These are phyloP conservation scores for Pythium myriotylum DNA, from an alignment of 352 stramenopile genomes.

Conservation along the genomic window DNA sequence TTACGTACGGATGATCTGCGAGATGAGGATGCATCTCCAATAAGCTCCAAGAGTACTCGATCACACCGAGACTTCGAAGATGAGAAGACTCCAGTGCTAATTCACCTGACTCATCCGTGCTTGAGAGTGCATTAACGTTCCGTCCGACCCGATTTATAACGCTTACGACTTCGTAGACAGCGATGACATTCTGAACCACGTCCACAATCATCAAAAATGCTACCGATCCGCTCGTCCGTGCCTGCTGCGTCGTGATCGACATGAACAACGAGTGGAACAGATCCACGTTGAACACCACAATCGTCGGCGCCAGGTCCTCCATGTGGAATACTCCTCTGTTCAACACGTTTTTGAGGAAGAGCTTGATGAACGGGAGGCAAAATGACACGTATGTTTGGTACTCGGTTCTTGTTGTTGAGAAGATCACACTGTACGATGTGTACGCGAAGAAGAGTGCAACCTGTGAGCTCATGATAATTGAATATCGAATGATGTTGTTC, in stretches of 20 bases:
- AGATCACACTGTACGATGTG: slow-evolving; percentile 2
- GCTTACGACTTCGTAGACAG: no score
- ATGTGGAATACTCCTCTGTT: neutral
- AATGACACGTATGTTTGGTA: slow-evolving; percentile 8
- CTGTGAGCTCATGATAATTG: slow-evolving; percentile 4
- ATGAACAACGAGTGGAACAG: slow-evolving; percentile 31
- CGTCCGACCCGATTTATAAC: no score
- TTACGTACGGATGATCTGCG: no score
- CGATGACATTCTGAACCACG: neutral
- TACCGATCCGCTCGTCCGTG: slow-evolving; percentile 17
- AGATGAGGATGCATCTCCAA: no score
- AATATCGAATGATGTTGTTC: slow-evolving; percentile 6
- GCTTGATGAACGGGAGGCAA: neutral
- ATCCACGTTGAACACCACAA: slow-evolving; percentile 31
- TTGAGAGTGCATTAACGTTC: no score
- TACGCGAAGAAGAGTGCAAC: slow-evolving; percentile 9
- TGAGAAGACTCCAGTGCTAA: no score
- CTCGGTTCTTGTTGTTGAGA: neutral
- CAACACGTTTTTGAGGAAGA: neutral
- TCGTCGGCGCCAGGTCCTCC: slow-evolving; percentile 8
- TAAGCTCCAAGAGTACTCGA: no score
- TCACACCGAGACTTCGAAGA: no score
- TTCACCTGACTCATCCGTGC: no score
- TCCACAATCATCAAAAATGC: slow-evolving; percentile 10
- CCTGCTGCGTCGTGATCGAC: slow-evolving; percentile 34